Percentiles rank a stretch among this genome's conserved stretches.
These are phyloP conservation scores for Quillaja saponaria DNA, from an alignment of 306 rosid genomes.

Conservation along the genomic window DNA sequence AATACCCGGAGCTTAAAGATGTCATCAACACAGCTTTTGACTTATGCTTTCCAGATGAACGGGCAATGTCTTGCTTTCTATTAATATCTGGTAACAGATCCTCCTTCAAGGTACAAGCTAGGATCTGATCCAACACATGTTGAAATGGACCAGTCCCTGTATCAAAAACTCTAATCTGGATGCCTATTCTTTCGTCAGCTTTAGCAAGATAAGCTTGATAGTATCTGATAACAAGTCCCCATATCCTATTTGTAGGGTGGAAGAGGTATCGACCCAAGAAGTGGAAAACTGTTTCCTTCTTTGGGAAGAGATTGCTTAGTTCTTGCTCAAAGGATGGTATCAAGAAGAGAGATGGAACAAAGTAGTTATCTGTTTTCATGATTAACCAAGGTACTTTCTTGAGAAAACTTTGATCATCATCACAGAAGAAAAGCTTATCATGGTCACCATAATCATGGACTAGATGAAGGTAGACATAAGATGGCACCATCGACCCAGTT, in stretches of 20 bases:
- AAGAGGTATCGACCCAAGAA: constrained; percentile 71
- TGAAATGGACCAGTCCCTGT: constrained; percentile 62
- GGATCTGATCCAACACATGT: constrained; percentile 66
- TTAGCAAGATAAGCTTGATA: constrained; percentile 62
- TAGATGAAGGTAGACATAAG: constrained; percentile 65
- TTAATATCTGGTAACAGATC: constrained; percentile 57
- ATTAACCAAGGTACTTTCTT: constrained; percentile 59
- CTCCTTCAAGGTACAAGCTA: constrained; percentile 55
- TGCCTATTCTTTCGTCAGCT: constrained; percentile 67
- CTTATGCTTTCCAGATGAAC: constrained; percentile 32
- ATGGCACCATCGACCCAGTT: constrained; percentile 1
- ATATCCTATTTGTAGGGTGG: constrained; percentile 66
- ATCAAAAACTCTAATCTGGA: constrained; percentile 74
- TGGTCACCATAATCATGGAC: constrained; percentile 64
- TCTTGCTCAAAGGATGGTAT: constrained; percentile 72
- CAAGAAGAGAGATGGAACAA: constrained; percentile 63
- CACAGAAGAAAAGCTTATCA: constrained; percentile 81
- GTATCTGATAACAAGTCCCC: constrained; percentile 71
- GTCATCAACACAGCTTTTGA: constrained; percentile 64
- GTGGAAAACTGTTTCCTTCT: constrained; percentile 67
- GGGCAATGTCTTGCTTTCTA: constrained; percentile 23
- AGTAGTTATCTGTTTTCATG: constrained; percentile 69
- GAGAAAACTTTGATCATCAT: constrained; percentile 59
- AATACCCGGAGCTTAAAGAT: constrained; percentile 65
- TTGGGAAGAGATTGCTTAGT: constrained; percentile 61